phyloP scores from a whole-genome alignment of 176 grass and related monocot genomes.

The Zoysia japonica region DNA sequence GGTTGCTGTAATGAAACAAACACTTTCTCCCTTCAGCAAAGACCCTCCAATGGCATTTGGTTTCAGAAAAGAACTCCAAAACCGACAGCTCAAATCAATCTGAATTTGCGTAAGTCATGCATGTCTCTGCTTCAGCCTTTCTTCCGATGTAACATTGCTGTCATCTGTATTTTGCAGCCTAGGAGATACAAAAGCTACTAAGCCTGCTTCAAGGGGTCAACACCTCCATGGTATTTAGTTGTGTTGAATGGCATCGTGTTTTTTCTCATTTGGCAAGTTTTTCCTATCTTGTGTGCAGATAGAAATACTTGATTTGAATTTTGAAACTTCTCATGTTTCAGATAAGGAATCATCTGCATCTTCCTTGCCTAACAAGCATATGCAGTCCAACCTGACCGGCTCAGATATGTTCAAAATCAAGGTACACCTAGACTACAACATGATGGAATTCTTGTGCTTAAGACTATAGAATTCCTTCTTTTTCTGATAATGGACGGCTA shows the following conservation, averaged over 20 bases:
- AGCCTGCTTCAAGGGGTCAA: constrained; percentile 56
- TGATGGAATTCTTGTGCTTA: background rate
- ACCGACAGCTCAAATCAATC: constrained; percentile 40
- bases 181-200: constrained; percentile 60
- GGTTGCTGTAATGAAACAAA: background rate
- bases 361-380: constrained; percentile 50
- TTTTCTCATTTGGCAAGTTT: background rate
- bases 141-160: constrained; percentile 12
- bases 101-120: constrained; percentile 48
- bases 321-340: constrained; percentile 40
- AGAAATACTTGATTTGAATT: constrained; percentile 2
- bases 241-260: constrained; percentile 6
- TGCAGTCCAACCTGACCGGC: constrained; percentile 36
- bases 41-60: constrained; percentile 92
- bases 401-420: constrained; percentile 40
- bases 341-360: constrained; percentile 46
- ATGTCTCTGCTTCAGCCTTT: constrained; percentile 8
- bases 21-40: constrained; percentile 55
- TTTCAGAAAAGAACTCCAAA: constrained; percentile 72
- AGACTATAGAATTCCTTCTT: constrained; percentile 8
- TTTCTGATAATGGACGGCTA: background rate
- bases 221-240: constrained; percentile 62
- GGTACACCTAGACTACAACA: constrained; percentile 56
- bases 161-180: constrained; percentile 53
- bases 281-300: background rate